A percentile compares a stretch with the other conserved stretches of the same genome.
phyloP scores from a whole-genome alignment of 1,284 basidiomycete genomes.

The Ganoderma multipileum region DNA sequence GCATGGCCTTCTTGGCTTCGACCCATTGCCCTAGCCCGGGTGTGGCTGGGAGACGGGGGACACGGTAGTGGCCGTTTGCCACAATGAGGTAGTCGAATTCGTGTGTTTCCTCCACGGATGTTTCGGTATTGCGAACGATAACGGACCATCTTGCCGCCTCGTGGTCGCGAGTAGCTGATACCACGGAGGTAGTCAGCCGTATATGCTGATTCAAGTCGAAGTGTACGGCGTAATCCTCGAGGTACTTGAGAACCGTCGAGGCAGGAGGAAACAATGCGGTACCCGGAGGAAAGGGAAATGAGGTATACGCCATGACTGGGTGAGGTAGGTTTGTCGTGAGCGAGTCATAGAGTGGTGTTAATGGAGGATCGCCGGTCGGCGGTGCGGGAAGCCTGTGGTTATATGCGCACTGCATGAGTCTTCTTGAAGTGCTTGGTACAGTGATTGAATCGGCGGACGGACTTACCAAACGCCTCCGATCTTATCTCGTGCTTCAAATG shows the following conservation, averaged over 20 bases:
- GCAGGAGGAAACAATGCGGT: constrained; percentile 75
- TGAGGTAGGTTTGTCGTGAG: constrained; percentile 80
- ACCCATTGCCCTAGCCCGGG: constrained; percentile 69
- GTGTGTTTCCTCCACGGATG: constrained; percentile 35
- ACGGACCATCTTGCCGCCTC: constrained; percentile 54
- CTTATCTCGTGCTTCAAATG: constrained; percentile 66
- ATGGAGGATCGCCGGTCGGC: constrained; percentile 56
- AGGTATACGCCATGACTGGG: constrained; percentile 70
- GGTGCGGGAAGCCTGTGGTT: constrained; percentile 59
- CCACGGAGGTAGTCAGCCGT: constrained; percentile 58
- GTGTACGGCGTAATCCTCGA: constrained; percentile 62
- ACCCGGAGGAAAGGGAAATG: constrained; percentile 67
- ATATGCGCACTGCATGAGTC: not conserved
- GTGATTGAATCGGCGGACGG: not conserved
- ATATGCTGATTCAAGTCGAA: constrained; percentile 66
- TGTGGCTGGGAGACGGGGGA: constrained; percentile 64
- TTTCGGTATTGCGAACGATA: constrained; percentile 17
- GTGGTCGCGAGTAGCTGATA: constrained; percentile 47
- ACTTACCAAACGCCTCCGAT: constrained; percentile 77
- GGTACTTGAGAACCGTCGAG: constrained; percentile 60
- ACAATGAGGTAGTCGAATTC: constrained; percentile 70
- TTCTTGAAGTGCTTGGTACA: not conserved
- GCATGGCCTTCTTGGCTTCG: constrained; percentile 52
- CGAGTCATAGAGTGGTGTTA: constrained; percentile 77
- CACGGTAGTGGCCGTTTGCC: constrained; percentile 75